Percentiles rank a stretch among this genome's conserved stretches.
Evolutionary conservation across 768 basidiomycete genomes (phyloP).

Genomic region (Daedaleopsis sinensis): DNA sequence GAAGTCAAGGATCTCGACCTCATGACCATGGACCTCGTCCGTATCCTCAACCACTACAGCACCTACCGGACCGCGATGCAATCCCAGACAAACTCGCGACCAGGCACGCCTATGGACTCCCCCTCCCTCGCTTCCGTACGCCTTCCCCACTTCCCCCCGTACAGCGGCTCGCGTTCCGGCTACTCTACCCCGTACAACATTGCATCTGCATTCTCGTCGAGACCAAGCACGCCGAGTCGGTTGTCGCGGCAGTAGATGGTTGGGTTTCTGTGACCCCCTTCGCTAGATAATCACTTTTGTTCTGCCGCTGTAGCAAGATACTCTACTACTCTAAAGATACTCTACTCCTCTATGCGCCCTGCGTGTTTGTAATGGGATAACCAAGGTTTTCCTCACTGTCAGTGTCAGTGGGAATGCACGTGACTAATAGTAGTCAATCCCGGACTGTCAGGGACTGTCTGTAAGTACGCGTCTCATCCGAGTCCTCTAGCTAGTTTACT

Average conservation of each 20-base stretch:
- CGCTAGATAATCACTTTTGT: not conserved
- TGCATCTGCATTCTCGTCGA: conserved; percentile 51
- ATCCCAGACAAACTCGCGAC: conserved; percentile 64
- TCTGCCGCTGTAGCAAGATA: conserved; percentile 12
- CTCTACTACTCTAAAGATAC: conserved; percentile 11
- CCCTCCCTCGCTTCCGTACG: conserved; percentile 44
- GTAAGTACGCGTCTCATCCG: conserved; percentile 5
- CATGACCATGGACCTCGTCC: conserved; percentile 74
- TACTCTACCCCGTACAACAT: conserved; percentile 56
- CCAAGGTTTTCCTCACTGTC: not conserved
- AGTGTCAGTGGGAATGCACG: not conserved
- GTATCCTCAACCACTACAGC: conserved; percentile 70
- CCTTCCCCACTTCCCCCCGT: conserved; percentile 56
- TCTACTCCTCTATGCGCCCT: conserved; percentile 4
- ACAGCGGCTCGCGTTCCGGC: conserved; percentile 48
- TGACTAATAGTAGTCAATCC: not conserved
- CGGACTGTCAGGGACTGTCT: not conserved
- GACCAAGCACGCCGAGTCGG: conserved; percentile 68
- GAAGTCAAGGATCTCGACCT: conserved; percentile 79
- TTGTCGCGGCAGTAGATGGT: conserved; percentile 20
- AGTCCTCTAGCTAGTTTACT: not conserved
- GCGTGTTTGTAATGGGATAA: conserved; percentile 8
- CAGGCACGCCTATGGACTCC: conserved; percentile 65
- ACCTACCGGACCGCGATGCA: conserved; percentile 61
- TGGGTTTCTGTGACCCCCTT: not conserved